Conservation (phyloP, 345 rosid genomes). For the Gossypium raimondii region DNA sequence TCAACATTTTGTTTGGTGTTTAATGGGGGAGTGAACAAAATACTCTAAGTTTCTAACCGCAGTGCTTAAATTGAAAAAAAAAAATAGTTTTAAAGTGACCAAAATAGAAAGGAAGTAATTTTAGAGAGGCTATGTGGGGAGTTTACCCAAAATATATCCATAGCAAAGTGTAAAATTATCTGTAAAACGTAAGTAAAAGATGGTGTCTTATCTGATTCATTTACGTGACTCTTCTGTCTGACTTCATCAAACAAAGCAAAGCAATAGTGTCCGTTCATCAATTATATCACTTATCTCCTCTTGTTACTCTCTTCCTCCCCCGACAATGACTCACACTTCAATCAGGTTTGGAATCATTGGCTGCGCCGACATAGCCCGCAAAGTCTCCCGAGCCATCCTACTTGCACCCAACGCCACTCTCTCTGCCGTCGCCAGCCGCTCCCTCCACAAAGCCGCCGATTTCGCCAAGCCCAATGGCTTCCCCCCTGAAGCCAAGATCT, state of each 20-base stretch:
- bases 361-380: background rate
- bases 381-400: background rate
- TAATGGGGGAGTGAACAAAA: too few relatives aligned
- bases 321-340: background rate
- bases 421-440: background rate
- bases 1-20: too few relatives aligned
- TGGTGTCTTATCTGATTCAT: background rate
- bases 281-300: background rate
- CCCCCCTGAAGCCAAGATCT: background rate
- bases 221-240: background rate
- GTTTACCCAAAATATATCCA: too few relatives aligned
- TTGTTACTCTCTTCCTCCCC: background rate
- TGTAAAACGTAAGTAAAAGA: too few relatives aligned
- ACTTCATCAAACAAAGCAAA: background rate
- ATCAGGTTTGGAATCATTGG: conserved; percentile 3
- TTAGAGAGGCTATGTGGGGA: too few relatives aligned
- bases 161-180: too few relatives aligned
- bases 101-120: too few relatives aligned
- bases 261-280: background rate
- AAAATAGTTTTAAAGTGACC: too few relatives aligned
- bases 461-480: background rate
- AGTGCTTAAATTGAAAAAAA: too few relatives aligned
- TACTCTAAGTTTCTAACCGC: too few relatives aligned
- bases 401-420: background rate
- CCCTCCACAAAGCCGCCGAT: background rate